phyloP scores from a whole-genome alignment of 306 rosid genomes.

The Malus domestica region DNA sequence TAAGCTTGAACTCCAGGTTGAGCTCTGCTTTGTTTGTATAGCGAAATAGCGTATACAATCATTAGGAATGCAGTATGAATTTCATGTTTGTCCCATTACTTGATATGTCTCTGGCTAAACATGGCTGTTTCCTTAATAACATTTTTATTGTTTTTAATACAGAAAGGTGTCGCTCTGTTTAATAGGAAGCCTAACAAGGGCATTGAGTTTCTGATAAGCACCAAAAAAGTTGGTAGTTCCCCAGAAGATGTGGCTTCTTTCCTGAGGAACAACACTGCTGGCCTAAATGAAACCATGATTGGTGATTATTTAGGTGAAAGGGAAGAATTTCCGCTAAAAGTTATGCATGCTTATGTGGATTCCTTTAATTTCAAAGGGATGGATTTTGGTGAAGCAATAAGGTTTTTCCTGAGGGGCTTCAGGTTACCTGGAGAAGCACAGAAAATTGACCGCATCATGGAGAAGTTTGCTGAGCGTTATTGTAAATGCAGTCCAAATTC shows the following conservation, averaged over 20 bases:
- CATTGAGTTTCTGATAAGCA: slow-evolving; percentile 72
- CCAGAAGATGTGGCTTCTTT: slow-evolving; percentile 89
- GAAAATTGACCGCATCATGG: slow-evolving; percentile 99
- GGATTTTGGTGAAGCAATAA: slow-evolving; percentile 89
- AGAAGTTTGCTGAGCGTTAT: slow-evolving; percentile 99
- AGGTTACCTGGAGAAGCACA: slow-evolving; percentile 99
- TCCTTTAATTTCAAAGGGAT: slow-evolving; percentile 82
- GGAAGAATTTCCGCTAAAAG: slow-evolving; percentile 88
- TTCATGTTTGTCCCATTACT: not conserved
- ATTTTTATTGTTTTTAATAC: slow-evolving; percentile 49
- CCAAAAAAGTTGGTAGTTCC: slow-evolving; percentile 70
- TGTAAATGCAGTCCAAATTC: slow-evolving; percentile 95
- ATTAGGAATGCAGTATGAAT: not conserved
- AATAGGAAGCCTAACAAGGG: slow-evolving; percentile 96
- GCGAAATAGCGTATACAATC: slow-evolving; percentile 1
- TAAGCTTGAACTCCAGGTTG: slow-evolving; percentile 94
- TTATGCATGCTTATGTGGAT: slow-evolving; percentile 99
- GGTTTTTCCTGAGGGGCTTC: slow-evolving; percentile 95
- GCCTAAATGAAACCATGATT: slow-evolving; percentile 76
- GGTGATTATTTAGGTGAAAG: slow-evolving; percentile 99
- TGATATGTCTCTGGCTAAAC: not conserved
- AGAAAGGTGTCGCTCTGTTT: slow-evolving; percentile 92
- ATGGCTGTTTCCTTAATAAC: slow-evolving; percentile 30
- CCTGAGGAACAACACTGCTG: slow-evolving; percentile 68
- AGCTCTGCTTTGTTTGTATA: slow-evolving; percentile 19